Percentiles rank a stretch among this genome's conserved stretches.
Conservation (phyloP, 768 basidiomycete genomes). For the Lactarius tabidus region DNA sequence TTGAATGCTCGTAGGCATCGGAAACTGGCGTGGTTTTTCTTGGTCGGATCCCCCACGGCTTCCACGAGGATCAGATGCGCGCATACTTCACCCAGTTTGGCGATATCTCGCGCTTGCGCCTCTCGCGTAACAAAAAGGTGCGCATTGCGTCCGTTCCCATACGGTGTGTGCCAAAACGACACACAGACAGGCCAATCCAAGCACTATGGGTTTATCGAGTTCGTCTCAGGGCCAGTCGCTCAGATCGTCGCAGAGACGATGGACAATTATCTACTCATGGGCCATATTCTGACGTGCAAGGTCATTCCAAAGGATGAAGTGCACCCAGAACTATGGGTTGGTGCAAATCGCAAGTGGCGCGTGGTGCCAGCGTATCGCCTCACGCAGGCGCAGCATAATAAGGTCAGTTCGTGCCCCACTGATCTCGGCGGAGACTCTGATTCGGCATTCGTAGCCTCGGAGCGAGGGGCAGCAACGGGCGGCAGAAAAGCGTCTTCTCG, state of each 20-base stretch:
- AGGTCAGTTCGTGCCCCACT: conserved; percentile 43
- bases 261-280: conserved; percentile 96
- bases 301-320: conserved; percentile 85
- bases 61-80: conserved; percentile 92
- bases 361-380: conserved; percentile 69
- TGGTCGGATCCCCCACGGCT: conserved; percentile 92
- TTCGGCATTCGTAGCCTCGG: conserved; percentile 49
- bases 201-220: conserved; percentile 96
- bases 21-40: conserved; percentile 86
- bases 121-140: conserved; percentile 94
- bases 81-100: conserved; percentile 96
- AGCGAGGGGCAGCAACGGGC: conserved; percentile 64
- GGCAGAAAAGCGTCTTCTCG: conserved; percentile 64
- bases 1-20: conserved; percentile 39
- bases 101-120: conserved; percentile 75
- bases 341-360: conserved; percentile 92
- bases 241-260: conserved; percentile 97
- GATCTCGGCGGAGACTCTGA: background rate
- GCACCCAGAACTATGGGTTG: conserved; percentile 93
- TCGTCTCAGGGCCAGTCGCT: conserved; percentile 83
- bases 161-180: background rate
- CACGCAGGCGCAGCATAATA: conserved; percentile 73
- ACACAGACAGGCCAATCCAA: conserved; percentile 88
- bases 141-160: background rate
- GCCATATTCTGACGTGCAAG: conserved; percentile 90